A percentile compares a stretch with the other conserved stretches of the same genome.
phyloP scores from a whole-genome alignment of 257 asterid species.

The Ballota nigra region DNA sequence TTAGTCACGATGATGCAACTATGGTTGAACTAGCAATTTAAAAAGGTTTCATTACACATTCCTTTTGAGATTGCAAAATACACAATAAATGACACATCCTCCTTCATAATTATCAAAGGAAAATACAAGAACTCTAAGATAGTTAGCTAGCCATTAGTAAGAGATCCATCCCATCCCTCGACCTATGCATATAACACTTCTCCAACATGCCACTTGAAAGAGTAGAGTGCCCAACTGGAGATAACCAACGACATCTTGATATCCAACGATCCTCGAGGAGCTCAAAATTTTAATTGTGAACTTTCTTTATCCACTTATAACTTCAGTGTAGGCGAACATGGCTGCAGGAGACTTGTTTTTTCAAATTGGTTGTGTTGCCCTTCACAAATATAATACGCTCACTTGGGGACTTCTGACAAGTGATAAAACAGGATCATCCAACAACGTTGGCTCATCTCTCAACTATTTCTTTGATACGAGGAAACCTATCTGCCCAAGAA shows the following conservation, averaged over 20 bases:
- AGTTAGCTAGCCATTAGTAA: no score
- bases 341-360: no score
- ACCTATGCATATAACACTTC: neutral
- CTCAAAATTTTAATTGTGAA: no score
- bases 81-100: neutral
- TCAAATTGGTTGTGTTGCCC: no score
- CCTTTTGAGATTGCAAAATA: neutral
- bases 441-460: constrained; percentile 36
- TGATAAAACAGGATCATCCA: neutral
- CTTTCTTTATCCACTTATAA: no score
- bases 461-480: constrained; percentile 48
- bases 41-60: neutral
- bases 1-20: neutral
- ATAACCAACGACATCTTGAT: no score
- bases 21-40: neutral
- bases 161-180: no score
- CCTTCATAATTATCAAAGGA: neutral
- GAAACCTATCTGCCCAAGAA: constrained; percentile 66
- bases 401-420: no score
- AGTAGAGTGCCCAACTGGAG: no score
- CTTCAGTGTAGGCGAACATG: neutral
- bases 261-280: no score
- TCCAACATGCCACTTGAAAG: neutral
- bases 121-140: neutral
- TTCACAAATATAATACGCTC: no score